Percentiles rank a stretch among this genome's conserved stretches.
These are phyloP conservation scores for Aureobasidium sp. DNA, from an alignment of 2,329 filamentous ascomycete species.

Conservation along the genomic window DNA sequence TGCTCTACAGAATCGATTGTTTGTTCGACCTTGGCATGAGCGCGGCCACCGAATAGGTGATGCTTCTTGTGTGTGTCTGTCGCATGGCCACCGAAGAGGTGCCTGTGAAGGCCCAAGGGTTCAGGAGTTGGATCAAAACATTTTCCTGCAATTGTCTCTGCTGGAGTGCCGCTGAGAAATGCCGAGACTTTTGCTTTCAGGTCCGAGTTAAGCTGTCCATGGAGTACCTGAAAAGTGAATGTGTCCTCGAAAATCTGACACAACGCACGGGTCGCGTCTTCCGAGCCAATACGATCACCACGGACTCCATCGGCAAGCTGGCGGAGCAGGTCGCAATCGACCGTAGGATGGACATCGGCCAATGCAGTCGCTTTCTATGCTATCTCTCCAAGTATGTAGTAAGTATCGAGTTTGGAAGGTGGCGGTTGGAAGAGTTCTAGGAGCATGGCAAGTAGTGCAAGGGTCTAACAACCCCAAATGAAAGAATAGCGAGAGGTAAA, in stretches of 20 bases:
- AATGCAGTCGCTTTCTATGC: conserved; percentile 1
- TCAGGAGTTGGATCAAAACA: background rate
- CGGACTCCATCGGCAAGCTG: conserved; percentile 9
- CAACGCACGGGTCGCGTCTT: conserved; percentile 11
- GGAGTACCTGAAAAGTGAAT: conserved; percentile 2
- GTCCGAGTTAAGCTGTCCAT: background rate
- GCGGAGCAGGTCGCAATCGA: conserved; percentile 15
- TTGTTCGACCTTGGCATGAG: conserved; percentile 13
- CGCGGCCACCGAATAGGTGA: background rate
- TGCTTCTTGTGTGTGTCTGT: conserved; percentile 8
- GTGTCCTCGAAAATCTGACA: conserved; percentile 15
- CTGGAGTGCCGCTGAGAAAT: conserved; percentile 6
- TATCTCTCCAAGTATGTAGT: conserved; percentile 16
- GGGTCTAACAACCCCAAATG: background rate
- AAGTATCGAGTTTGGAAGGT: conserved; percentile 8
- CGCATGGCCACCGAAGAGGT: background rate
- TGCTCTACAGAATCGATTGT: background rate
- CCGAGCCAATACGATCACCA: background rate
- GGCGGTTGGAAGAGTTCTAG: conserved; percentile 13
- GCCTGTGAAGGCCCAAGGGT: background rate
- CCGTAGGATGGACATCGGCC: conserved; percentile 6
- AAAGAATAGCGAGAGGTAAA: background rate
- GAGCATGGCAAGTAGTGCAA: background rate
- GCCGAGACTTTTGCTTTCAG: conserved; percentile 7
- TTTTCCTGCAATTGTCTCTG: background rate